Evolutionary conservation across 2,329 filamentous ascomycete genomes (phyloP), one percentile per base, ranked within the genome.

Genomic region (Decorospora gaudefroyi): DNA sequence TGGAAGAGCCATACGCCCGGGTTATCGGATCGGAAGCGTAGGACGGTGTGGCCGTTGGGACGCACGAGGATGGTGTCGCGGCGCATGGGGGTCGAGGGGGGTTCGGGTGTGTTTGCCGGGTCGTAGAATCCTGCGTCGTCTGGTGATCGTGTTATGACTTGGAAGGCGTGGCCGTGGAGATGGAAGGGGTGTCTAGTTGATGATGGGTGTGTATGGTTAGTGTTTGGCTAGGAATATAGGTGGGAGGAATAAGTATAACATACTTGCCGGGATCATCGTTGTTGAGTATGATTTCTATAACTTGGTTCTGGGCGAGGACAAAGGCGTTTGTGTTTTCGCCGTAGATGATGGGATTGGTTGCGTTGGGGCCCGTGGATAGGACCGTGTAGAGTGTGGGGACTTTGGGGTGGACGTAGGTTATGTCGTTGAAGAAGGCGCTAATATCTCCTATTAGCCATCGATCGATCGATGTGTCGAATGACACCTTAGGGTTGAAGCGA

Each of bases 301-400:
- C 76, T 19, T 82, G 71, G 42, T 79, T 80, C 50, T 85, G 80
- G 18, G 83, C 74, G 9, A 95, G 78, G 3, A 95, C 76, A 56
- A 89, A 79, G 1, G 77, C 72, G 28, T 76, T 74, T 3, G 75
- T 75, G 61, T 82, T 79, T 9, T 75, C 68, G 15, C 81, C 81
- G 46, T 79, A 76, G 16, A 74, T 69, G 10, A 53, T 48, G 10
- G 68, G 62, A 42, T 76, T 71, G 3, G 70, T 71, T 2, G 69
- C 68, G 46, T 78, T 78, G 5, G 72, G 68, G n/a, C 75, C 73
- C 23, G 81, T 80, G 3, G 81, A 83, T 3, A 95, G 75, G 1
- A 79, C 88, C 0, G 86, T 89, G 75, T 90, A 95, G 0, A 95
- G 76, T 0, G 86, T 84, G 0, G 90, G 90, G 0, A 95, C 89